These are phyloP conservation scores for Pichia manshurica DNA, from an alignment of 805 yeast genomes.

Conservation along the genomic window DNA sequence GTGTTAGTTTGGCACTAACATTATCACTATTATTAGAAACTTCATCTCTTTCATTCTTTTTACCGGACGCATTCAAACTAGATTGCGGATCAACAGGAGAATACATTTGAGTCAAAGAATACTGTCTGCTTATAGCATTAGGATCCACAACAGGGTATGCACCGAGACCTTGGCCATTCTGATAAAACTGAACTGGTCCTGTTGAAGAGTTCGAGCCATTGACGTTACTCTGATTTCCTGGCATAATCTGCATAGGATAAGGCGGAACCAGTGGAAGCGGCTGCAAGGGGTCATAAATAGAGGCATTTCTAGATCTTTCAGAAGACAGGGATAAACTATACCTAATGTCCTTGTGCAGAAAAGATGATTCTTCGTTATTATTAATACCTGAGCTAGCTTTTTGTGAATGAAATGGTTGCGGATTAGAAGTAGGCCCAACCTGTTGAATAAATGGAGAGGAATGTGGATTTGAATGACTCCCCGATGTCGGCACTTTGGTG, in stretches of 20 bases:
- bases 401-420: slow-evolving; percentile 10
- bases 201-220: not conserved
- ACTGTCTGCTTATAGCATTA: slow-evolving; percentile 6
- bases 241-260: slow-evolving; percentile 1
- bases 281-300: slow-evolving; percentile 34
- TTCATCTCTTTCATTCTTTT: not conserved
- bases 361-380: slow-evolving; percentile 17
- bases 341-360: slow-evolving; percentile 30
- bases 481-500: not conserved
- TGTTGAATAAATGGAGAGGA: not conserved
- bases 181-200: slow-evolving; percentile 2
- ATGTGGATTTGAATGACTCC: too few relatives aligned
- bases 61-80: not conserved
- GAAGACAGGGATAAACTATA: slow-evolving; percentile 23
- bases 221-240: not conserved
- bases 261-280: slow-evolving; percentile 15
- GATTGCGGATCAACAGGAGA: slow-evolving; percentile 4
- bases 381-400: not conserved
- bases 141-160: slow-evolving; percentile 2
- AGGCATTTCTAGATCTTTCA: slow-evolving; percentile 33
- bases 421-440: slow-evolving; percentile 10
- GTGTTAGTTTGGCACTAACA: not conserved
- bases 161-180: not conserved
- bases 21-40: not conserved
- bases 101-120: slow-evolving; percentile 10